Base-by-base conservation (phyloP, 306 rosid species). In the Abrus precatorius region DNA sequence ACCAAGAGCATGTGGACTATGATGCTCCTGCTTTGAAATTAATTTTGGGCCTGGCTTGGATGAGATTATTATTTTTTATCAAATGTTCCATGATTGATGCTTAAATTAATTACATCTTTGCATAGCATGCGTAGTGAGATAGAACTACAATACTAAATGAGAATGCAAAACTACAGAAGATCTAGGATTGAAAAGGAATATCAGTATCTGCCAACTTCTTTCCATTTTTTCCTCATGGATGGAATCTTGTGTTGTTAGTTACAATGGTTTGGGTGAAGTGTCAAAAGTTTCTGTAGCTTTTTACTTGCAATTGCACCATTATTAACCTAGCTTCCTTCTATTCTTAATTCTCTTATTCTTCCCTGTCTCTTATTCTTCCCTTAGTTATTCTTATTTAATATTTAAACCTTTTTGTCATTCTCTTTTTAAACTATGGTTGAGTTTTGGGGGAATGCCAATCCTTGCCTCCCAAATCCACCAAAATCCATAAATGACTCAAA, bases 391-490 rank as follows among this genome's bases (percentile, higher is more conserved):
- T 56, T 56, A 28, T 55, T 55, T 27, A 55, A 5, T 55, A 52
- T 50, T 50, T 13, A 48, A 48, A 48, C 53, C 7, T 48, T 48
- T 48, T 13, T 27, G 12, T 50, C 56, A 50, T 50, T 50, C 3
- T 13, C 27, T 12, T 50, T 50, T 50, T 60, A 38, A 32, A 60
- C 3, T 10, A 9, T 33, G 43, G 2, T 11, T 60, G 8, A 28
- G 38, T 57, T 32, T 60, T 9, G 62, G 40, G 40, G 29, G 64
- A 59, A 64, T 64, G 70, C 49, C 10, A 7, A 64, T 13, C 13
- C 50, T 65, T 65, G 34, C 72, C 34, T 40, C 13, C 52, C 13
- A 65, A 40, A 65, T 40, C 50, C 70, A 38, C 50, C 70, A 38
- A 40, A 63, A 41, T 41, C 3, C 12, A 43, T 40, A 41, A n/a